A percentile compares a stretch with the other conserved stretches of the same genome.
These are phyloP conservation scores for Phtheirospermum japonicum DNA, from an alignment of 257 asterid genomes.

Conservation along the genomic window DNA sequence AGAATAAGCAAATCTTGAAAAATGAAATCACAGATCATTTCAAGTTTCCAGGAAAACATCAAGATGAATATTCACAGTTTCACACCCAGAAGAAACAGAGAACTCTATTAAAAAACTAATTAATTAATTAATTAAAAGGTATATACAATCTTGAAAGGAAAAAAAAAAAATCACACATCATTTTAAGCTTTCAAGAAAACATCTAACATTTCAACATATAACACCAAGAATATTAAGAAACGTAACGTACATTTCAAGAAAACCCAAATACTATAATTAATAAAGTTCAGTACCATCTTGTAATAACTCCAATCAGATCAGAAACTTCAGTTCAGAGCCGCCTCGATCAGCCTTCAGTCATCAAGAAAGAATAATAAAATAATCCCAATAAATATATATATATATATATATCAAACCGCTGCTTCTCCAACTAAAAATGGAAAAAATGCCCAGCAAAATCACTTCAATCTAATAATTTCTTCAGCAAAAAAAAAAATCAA, in stretches of 20 bases:
- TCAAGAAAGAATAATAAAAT: neutral
- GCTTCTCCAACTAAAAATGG: neutral
- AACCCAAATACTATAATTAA: neutral
- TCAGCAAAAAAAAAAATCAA: neutral
- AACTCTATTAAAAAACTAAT: no score
- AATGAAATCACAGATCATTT: constrained; percentile 16
- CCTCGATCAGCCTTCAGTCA: constrained; percentile 35
- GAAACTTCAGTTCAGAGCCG: constrained; percentile 30
- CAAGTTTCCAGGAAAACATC: neutral
- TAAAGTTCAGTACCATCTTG: constrained; percentile 47
- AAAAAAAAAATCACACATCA: neutral
- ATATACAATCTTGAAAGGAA: neutral
- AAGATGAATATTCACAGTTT: neutral
- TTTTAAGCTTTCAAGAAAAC: neutral
- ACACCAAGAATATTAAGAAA: constrained; percentile 11
- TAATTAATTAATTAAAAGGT: no score
- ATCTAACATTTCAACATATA: constrained; percentile 6
- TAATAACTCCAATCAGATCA: constrained; percentile 55
- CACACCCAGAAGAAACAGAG: neutral
- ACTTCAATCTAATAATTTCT: constrained; percentile 20
- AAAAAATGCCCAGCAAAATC: constrained; percentile 21
- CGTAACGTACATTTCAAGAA: constrained; percentile 12
- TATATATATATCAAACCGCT: no score
- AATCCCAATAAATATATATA: no score
- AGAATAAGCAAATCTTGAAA: constrained; percentile 5